Evolutionary conservation across 1,139 yeast genomes (phyloP).

Genomic region (Geotrichum histeridarum): DNA sequence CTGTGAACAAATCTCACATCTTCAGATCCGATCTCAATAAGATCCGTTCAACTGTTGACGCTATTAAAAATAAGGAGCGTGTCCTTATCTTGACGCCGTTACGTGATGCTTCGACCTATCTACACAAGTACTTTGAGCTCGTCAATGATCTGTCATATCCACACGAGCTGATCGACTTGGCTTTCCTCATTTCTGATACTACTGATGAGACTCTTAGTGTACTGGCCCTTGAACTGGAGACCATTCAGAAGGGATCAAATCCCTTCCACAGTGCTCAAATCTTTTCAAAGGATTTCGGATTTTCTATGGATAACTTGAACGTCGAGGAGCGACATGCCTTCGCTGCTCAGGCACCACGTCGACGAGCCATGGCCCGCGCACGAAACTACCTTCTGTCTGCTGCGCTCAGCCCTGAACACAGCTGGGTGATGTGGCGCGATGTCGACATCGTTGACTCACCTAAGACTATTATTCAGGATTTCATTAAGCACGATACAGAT

Average conservation of each 20-base stretch:
- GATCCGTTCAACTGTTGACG: constrained; percentile 45
- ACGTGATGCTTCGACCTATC: constrained; percentile 73
- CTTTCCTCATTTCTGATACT: constrained; percentile 77
- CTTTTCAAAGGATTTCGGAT: constrained; percentile 80
- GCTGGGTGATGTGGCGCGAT: constrained; percentile 95
- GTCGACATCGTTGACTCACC: constrained; percentile 85
- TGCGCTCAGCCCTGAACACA: constrained; percentile 76
- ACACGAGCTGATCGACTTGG: constrained; percentile 74
- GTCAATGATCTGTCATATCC: constrained; percentile 82
- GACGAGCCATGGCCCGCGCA: constrained; percentile 86
- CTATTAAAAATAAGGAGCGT: constrained; percentile 55
- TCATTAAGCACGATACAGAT: constrained; percentile 71
- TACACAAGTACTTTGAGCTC: constrained; percentile 79
- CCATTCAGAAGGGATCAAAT: constrained; percentile 34
- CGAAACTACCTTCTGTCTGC: constrained; percentile 79
- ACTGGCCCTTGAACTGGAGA: constrained; percentile 45
- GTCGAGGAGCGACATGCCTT: constrained; percentile 72
- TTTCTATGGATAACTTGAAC: constrained; percentile 62
- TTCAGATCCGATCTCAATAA: constrained; percentile 46
- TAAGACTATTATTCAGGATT: constrained; percentile 67
- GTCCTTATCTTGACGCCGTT: constrained; percentile 71
- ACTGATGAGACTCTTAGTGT: constrained; percentile 64
- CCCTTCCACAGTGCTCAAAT: constrained; percentile 69
- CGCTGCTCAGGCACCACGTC: constrained; percentile 80
- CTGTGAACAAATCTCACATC: constrained; percentile 27